phyloP scores from a whole-genome alignment of 805 yeast genomes.

The Wickerhamomyces canadensis region DNA sequence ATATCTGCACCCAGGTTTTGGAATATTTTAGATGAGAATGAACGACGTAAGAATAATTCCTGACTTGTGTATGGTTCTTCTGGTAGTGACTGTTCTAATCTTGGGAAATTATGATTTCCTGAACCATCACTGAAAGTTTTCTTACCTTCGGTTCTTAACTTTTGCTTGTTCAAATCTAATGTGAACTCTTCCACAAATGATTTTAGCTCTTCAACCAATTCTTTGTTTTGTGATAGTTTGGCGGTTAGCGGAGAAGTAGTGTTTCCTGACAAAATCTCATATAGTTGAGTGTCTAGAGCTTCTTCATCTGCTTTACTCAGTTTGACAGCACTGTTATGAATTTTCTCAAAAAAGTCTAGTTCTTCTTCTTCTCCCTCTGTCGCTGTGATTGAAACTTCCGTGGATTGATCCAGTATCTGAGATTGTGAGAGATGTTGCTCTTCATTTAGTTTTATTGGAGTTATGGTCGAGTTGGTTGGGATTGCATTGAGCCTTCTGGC shows the following conservation, averaged over 20 bases:
- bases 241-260: conserved; percentile 13
- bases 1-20: conserved; percentile 62
- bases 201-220: conserved; percentile 15
- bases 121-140: conserved; percentile 1
- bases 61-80: conserved; percentile 68
- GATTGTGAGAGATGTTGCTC: background rate
- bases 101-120: conserved; percentile 42
- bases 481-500: conserved; percentile 4
- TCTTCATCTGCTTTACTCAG: conserved; percentile 12
- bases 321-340: conserved; percentile 16
- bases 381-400: background rate
- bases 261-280: conserved; percentile 19
- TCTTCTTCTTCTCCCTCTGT: conserved; percentile 5
- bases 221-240: conserved; percentile 15
- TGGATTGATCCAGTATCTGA: too few relatives aligned
- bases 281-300: conserved; percentile 14
- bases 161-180: conserved; percentile 12
- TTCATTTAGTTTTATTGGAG: background rate
- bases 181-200: conserved; percentile 19
- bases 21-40: conserved; percentile 49
- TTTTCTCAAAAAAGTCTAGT: conserved; percentile 13
- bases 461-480: conserved; percentile 5
- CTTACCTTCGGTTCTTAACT: conserved; percentile 5
- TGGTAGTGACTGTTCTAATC: conserved; percentile 53
- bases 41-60: conserved; percentile 71